Percentiles rank a stretch among this genome's conserved stretches.
Evolutionary conservation across 352 stramenopile genomes (phyloP).

Genomic region (Pythium aquatile): DNA sequence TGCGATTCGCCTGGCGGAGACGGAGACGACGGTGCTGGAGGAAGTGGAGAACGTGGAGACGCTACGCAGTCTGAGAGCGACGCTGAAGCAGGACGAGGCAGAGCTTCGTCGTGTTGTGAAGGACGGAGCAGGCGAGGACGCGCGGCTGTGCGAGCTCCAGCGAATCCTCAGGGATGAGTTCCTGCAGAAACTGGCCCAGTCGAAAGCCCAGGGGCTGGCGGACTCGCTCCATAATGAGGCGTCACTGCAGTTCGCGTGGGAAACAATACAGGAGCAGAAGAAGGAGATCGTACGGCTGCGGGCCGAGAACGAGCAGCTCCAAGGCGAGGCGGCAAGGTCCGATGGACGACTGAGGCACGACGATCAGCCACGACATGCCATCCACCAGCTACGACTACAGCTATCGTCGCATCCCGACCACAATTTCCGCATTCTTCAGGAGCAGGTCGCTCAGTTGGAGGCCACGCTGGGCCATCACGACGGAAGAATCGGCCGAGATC

Average conservation of each 20-base stretch:
- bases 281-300: slow-evolving; percentile 62
- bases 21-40: slow-evolving; percentile 50
- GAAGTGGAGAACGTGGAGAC: slow-evolving; percentile 57
- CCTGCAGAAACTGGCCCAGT: slow-evolving; percentile 36
- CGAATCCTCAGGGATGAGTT: slow-evolving; percentile 49
- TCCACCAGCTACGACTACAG: slow-evolving; percentile 50
- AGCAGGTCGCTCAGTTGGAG: slow-evolving; percentile 58
- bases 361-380: slow-evolving; percentile 29
- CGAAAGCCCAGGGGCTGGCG: slow-evolving; percentile 12
- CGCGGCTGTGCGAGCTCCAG: slow-evolving; percentile 56
- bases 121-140: slow-evolving; percentile 45
- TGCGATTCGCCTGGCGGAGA: slow-evolving; percentile 52
- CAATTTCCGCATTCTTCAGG: slow-evolving; percentile 50
- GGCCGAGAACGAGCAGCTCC: slow-evolving; percentile 48
- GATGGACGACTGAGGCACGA: not conserved
- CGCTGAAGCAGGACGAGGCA: slow-evolving; percentile 49
- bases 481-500: slow-evolving; percentile 16
- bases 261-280: slow-evolving; percentile 75
- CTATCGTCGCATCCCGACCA: slow-evolving; percentile 54
- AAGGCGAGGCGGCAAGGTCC: not conserved
- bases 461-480: slow-evolving; percentile 9
- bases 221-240: slow-evolving; percentile 44
- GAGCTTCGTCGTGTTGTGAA: slow-evolving; percentile 13
- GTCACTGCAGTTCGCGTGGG: slow-evolving; percentile 73
- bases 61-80: slow-evolving; percentile 45